phyloP scores from a whole-genome alignment of 176 grass and related monocot species.

The Poa annua region DNA sequence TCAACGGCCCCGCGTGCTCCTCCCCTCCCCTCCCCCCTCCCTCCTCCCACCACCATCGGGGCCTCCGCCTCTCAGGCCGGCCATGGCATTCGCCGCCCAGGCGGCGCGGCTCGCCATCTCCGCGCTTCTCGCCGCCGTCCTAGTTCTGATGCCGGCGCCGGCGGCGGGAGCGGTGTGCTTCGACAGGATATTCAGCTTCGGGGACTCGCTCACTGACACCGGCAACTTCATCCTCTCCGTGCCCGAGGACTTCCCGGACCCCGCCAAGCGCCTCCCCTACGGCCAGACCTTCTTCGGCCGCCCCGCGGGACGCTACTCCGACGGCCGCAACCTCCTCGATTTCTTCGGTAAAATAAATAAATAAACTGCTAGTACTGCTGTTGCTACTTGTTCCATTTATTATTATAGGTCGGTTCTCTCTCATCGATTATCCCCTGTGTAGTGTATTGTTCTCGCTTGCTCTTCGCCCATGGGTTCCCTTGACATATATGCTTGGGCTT shows the following conservation, averaged over 20 bases:
- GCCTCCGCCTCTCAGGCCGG: background rate
- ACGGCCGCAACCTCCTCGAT: constrained; percentile 87
- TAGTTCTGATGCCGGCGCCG: background rate
- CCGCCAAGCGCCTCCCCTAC: constrained; percentile 68
- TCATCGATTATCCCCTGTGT: background rate
- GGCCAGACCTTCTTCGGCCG: constrained; percentile 89
- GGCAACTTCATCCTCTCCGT: constrained; percentile 79
- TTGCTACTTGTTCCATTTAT: background rate
- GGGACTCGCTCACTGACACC: constrained; percentile 87
- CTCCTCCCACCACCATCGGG: constrained; percentile 34
- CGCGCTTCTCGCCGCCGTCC: background rate
- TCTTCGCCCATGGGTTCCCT: no score
- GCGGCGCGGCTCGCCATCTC: background rate
- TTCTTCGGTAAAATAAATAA: constrained; percentile 59
- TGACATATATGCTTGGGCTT: background rate
- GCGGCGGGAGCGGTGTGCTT: constrained; percentile 61
- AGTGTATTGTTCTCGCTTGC: background rate
- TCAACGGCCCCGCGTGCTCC: constrained; percentile 42
- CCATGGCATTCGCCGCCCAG: constrained; percentile 50
- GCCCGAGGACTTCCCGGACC: constrained; percentile 57
- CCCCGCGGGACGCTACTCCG: constrained; percentile 73
- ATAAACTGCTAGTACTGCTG: background rate
- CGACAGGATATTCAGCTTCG: constrained; percentile 74
- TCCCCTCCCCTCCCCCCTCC: background rate
- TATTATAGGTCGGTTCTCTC: background rate